Evolutionary conservation across 805 yeast species (phyloP).

Genomic region (Candida verbasci): DNA sequence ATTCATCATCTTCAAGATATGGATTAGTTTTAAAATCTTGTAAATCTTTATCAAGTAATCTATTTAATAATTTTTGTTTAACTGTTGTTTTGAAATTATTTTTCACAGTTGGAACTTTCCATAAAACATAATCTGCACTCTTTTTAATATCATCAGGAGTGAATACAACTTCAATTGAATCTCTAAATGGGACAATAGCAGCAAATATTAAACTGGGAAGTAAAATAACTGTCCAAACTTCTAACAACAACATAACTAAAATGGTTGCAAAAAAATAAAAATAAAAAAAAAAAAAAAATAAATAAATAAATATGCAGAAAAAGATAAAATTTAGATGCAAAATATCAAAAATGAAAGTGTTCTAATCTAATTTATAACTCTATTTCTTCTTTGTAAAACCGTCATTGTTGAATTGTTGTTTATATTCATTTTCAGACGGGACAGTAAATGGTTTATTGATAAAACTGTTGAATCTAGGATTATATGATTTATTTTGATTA

Average conservation of each 20-base stretch:
- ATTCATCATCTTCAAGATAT: not conserved
- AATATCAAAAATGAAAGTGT: no score
- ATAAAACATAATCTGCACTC: conserved; percentile 12
- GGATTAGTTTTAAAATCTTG: conserved; percentile 8
- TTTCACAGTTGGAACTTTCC: conserved; percentile 15
- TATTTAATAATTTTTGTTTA: conserved; percentile 11
- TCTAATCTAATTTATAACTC: no score
- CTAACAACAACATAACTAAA: not conserved
- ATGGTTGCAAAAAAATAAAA: not conserved
- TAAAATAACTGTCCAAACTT: not conserved
- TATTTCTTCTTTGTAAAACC: no score
- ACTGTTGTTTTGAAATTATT: conserved; percentile 11
- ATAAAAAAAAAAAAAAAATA: not conserved
- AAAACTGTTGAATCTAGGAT: conserved; percentile 16
- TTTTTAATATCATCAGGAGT: conserved; percentile 14
- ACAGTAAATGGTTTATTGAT: conserved; percentile 34
- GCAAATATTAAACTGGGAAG: not conserved
- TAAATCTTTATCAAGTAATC: conserved; percentile 8
- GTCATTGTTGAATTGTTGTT: no score
- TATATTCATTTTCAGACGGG: conserved; percentile 12
- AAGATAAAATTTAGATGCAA: not conserved
- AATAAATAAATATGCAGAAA: not conserved
- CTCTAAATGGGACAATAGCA: conserved; percentile 8
- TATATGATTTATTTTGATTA: not conserved
- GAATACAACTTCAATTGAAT: conserved; percentile 14